Conservation (phyloP, 805 yeast genomes). For the Wickerhamiella bombiphila region DNA sequence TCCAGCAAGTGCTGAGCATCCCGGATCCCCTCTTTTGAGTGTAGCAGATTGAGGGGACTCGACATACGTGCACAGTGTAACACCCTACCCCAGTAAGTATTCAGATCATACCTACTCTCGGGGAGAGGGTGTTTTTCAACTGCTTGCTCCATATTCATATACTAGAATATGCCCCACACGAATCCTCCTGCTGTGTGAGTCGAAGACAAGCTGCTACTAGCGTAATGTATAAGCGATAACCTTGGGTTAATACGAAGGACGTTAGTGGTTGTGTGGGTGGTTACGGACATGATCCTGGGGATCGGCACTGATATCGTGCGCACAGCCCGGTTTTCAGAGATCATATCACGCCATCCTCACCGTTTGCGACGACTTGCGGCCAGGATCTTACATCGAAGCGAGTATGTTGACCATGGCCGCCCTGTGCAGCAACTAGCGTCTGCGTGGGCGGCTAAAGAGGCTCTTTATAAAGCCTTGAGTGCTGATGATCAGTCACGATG, state of each 20-base stretch:
- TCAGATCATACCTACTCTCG: slow-evolving; percentile 44
- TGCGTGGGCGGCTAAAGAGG: slow-evolving; percentile 65
- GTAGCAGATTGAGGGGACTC: slow-evolving; percentile 77
- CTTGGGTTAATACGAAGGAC: no score
- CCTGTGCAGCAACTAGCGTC: slow-evolving; percentile 30
- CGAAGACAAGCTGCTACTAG: no score
- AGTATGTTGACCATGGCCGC: neutral
- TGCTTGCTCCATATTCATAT: no score
- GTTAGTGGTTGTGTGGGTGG: neutral
- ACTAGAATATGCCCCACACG: no score
- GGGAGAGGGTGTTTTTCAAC: no score
- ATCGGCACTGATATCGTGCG: slow-evolving; percentile 46
- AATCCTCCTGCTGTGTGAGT: no score
- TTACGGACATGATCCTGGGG: slow-evolving; percentile 25
- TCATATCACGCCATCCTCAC: slow-evolving; percentile 28
- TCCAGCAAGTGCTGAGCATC: slow-evolving; percentile 51
- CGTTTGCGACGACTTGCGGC: slow-evolving; percentile 28
- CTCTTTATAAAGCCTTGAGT: slow-evolving; percentile 48
- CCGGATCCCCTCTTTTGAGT: slow-evolving; percentile 47
- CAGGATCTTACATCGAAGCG: slow-evolving; percentile 39
- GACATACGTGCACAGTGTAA: slow-evolving; percentile 86
- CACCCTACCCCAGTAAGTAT: slow-evolving; percentile 86
- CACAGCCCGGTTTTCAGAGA: slow-evolving; percentile 31
- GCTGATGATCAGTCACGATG: slow-evolving; percentile 35
- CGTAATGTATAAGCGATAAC: no score